Evolutionary conservation across 2,329 filamentous ascomycete genomes (phyloP), one percentile per base, ranked within the genome.

Genomic region (Diaporthe vexans): DNA sequence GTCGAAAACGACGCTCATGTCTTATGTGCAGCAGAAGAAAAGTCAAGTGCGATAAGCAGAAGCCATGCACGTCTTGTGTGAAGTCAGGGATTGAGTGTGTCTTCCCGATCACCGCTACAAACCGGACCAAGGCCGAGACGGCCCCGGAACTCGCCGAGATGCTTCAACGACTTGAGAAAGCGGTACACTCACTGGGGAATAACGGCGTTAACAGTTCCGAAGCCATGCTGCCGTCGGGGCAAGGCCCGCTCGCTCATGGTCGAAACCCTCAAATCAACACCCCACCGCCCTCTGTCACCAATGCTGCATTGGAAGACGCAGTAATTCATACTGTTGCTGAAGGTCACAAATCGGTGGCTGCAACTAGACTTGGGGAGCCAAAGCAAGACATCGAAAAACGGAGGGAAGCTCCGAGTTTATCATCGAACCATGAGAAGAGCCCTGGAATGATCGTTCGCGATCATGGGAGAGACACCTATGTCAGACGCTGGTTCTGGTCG

Each of bases 1-100:
- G 56, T 21, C 56, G 56, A 8, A 58, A 58, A 10, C 21, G 57
- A n/a, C 57, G 57, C 8, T 59, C 57, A 24, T 59, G 57, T 21
- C 5, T 59, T 15, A 59, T 59, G 57, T 59, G 57, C n/a, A 59
- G 57, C 7, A 59, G 24, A n/a, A 59, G 57, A 7, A 59, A 59
- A 40, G 35, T 40, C 33, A 59, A 17, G 17, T 59, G 57, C 35
- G 35, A 59, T 21, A 59, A 59, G 57, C 57, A 59, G 21, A 59
- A 59, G 26, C 57, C 57, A 24, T 59, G 35, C 11, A 59, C 17
- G 11, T 59, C 21, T 33, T 58, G 56, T 9, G 56, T 58, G 19
- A 58, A 58, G 33, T 33, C 56, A 15, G 57, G 57, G 4, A 40
- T 40, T 26, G 33, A 40, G 40, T 59, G 57, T 19, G 35, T 59